Evolutionary conservation across 2,329 filamentous ascomycete genomes (phyloP), one percentile per base, ranked within the genome.

Genomic region (Fusarium coicis): DNA sequence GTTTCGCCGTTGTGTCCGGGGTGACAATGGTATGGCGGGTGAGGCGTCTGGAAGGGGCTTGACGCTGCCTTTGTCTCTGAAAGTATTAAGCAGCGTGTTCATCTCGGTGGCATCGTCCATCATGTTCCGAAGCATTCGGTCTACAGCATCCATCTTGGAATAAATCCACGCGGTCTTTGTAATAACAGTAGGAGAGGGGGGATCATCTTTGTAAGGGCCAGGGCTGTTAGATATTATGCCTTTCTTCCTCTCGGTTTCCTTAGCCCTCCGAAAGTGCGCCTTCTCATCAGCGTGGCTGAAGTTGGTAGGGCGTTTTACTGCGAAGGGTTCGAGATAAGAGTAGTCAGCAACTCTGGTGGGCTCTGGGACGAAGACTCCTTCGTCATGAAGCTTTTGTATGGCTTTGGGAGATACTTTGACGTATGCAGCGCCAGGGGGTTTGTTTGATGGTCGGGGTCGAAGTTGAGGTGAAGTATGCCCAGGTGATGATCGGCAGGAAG

Each of bases 391-490:
- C 21, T 74, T 66, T 19, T 58, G 34, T 16, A 53, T 32, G n/a
- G 72, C 66, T 43, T 70, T 58, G n/a, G 72, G 72, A 2, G 68
- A 73, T 14, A 70, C 65, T 8, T 50, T 21, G 12, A 74, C 58
- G 46, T 74, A 74, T 32, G 57, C 53, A 10, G 72, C 70, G 19
- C 49, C 54, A 21, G 61, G 53, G 4, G 70, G 70, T 15, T 74
- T 74, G 32, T 53, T 72, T 9, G 53, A 57, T 16, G 42, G 56
- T 28, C 55, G 42, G 34, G 28, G 23, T 46, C 3, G 28, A 40
- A 12, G 36, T 47, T n/a, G 32, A 28, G 32, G 46, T 32, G 53
- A 39, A 32, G 21, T 34, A 19, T 26, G 28, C 21, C 43, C 32
- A n/a, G 9, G 39, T 4, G 34, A 58, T 39, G 57, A 53, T 26